Evolutionary conservation across 495 filamentous ascomycete genomes (phyloP).

Genomic region (Penicillium herquei): DNA sequence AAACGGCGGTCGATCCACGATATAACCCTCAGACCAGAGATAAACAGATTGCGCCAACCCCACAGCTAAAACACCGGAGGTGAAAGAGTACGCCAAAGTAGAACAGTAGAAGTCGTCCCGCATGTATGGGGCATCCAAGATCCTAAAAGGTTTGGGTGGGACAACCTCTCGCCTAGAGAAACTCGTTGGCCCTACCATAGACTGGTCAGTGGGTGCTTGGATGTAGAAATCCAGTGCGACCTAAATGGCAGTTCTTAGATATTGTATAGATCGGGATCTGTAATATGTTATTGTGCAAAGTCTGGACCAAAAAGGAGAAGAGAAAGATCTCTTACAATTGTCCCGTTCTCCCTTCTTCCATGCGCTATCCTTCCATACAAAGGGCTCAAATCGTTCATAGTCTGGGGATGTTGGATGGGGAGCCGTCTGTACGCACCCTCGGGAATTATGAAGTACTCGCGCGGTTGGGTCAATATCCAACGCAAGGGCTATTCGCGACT

Average conservation of each 20-base stretch:
- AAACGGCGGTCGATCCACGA: slow-evolving; percentile 48
- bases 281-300: neutral
- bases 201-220: slow-evolving; percentile 10
- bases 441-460: slow-evolving; percentile 53
- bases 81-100: slow-evolving; percentile 77
- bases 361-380: slow-evolving; percentile 57
- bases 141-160: slow-evolving; percentile 76
- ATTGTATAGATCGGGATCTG: neutral
- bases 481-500: slow-evolving; percentile 76
- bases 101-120: slow-evolving; percentile 97
- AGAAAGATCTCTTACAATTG: slow-evolving; percentile 44
- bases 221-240: neutral
- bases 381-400: slow-evolving; percentile 34
- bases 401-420: slow-evolving; percentile 30
- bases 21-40: slow-evolving; percentile 78
- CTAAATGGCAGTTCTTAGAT: neutral
- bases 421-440: slow-evolving; percentile 13
- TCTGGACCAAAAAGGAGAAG: neutral
- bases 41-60: slow-evolving; percentile 81
- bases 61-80: slow-evolving; percentile 74
- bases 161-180: slow-evolving; percentile 34
- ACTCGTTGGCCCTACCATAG: slow-evolving; percentile 23
- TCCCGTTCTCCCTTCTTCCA: slow-evolving; percentile 54
- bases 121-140: slow-evolving; percentile 83
- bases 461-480: slow-evolving; percentile 72